Base-by-base conservation (phyloP, 805 yeast species). In the Pichia paraexigua region DNA sequence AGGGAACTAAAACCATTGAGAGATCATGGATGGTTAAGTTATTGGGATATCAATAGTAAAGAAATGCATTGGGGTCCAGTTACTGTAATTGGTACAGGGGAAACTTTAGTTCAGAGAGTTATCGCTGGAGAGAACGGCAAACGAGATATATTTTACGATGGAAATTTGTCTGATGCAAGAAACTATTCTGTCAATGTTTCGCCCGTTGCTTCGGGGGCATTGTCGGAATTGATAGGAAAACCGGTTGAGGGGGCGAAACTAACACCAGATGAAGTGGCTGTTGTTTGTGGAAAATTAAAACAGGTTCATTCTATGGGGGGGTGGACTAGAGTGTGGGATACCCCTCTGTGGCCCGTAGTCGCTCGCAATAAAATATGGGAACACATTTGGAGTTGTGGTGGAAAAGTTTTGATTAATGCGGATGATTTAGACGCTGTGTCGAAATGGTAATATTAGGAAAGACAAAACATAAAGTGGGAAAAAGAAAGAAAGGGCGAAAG, bases 271-370 rank as follows among this genome's bases (percentile, higher is more conserved):
- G 79, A 78, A 52, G 50, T 60, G 43, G 51, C 43, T 1, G 57
- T 30, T 12, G 55, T 78, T 24, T 55, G 56, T 22, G 37, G 52
- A 5, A 56, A 56, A 27, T 63, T 78, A 21, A 65, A 66, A 11
- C 47, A 52, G 17, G 83, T 87, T 2, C 87, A 83, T 57, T 59
- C 64, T 2, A 53, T 67, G 46, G 78, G 79, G 13, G 59, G 84
- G 41, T 71, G 74, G 56, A 77, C 87, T 0, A 69, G 92, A 51
- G 69, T 84, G 30, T 85, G 91, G 91, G 90, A 83, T 20, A 81
- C 80, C 10, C 82, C 87, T 1, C 71, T 71, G 48, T 84, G 89
- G 89, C 90, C 91, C 5, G 62, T 63, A 2, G 53, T 59, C 15
- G 62, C 69, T 28, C 71, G 79, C 52, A 63, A 75, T 45, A 61